Conservation (phyloP, 805 yeast species). For the Kodamaea restingae region DNA sequence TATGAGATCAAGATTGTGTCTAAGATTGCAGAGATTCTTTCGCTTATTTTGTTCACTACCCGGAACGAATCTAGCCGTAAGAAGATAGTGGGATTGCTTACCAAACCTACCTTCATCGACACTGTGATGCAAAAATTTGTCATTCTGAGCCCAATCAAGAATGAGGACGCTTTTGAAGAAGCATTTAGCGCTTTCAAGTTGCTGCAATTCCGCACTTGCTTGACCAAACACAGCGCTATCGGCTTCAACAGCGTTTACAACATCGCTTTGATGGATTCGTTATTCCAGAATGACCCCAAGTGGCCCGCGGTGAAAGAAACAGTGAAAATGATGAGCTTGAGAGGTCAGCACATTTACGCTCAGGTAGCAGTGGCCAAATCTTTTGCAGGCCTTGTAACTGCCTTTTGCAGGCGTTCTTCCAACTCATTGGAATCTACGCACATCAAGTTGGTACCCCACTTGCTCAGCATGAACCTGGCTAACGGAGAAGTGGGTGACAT, state of each 20-base stretch:
- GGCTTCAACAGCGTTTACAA: slow-evolving; percentile 57
- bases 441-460: slow-evolving; percentile 36
- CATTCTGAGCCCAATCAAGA: slow-evolving; percentile 41
- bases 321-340: slow-evolving; percentile 56
- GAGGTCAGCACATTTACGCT: slow-evolving; percentile 58
- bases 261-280: slow-evolving; percentile 56
- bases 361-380: slow-evolving; percentile 70
- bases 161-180: slow-evolving; percentile 39
- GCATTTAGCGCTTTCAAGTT: slow-evolving; percentile 48
- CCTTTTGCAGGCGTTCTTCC: slow-evolving; percentile 48
- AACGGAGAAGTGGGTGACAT: slow-evolving; percentile 50
- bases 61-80: slow-evolving; percentile 38
- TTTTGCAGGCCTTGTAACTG: slow-evolving; percentile 72
- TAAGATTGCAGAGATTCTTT: slow-evolving; percentile 69
- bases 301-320: slow-evolving; percentile 45
- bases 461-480: slow-evolving; percentile 46
- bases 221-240: slow-evolving; percentile 43
- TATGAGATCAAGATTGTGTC: slow-evolving; percentile 58
- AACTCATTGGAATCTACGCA: slow-evolving; percentile 32
- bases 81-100: slow-evolving; percentile 41
- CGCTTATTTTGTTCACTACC: slow-evolving; percentile 63
- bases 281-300: slow-evolving; percentile 40
- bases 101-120: slow-evolving; percentile 32
- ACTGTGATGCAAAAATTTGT: slow-evolving; percentile 30
- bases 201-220: slow-evolving; percentile 47